Conservation (phyloP, 345 rosid genomes). For the Sonneratia caseolaris region DNA sequence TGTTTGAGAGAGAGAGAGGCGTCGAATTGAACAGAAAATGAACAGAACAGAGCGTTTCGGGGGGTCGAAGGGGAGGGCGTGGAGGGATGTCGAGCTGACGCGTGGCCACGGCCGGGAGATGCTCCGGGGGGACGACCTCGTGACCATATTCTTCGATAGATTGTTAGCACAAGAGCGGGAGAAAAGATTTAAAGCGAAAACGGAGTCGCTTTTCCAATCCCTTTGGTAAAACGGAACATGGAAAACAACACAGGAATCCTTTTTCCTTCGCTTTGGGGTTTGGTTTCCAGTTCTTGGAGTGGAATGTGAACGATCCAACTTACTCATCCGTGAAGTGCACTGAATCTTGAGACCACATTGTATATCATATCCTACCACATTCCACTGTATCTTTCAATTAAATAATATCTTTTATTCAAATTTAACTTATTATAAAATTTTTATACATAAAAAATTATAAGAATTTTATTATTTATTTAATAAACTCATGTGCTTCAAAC, state of each 20-base stretch:
- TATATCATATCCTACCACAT: no score
- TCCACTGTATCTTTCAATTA: no score
- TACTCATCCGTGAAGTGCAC: no score
- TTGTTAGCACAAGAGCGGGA: no score
- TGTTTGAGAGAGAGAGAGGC: background rate
- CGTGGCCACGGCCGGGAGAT: background rate
- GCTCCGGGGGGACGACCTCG: background rate
- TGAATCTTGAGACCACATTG: no score
- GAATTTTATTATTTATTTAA: no score
- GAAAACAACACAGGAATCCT: background rate
- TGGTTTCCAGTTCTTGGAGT: background rate
- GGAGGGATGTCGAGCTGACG: background rate
- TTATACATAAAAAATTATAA: no score
- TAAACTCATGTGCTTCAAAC: no score
- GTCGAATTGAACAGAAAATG: background rate
- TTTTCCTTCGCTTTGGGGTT: background rate
- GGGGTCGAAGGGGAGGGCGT: slow-evolving; percentile 6
- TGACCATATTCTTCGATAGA: background rate
- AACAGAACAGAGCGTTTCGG: background rate
- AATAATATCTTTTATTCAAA: no score
- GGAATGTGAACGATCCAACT: background rate
- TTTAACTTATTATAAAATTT: no score
- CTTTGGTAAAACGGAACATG: background rate
- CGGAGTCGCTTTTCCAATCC: background rate
- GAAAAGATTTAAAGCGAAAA: background rate